Evolutionary conservation across 2,329 filamentous ascomycete genomes (phyloP).

Genomic region (Drechslerella dactyloides): DNA sequence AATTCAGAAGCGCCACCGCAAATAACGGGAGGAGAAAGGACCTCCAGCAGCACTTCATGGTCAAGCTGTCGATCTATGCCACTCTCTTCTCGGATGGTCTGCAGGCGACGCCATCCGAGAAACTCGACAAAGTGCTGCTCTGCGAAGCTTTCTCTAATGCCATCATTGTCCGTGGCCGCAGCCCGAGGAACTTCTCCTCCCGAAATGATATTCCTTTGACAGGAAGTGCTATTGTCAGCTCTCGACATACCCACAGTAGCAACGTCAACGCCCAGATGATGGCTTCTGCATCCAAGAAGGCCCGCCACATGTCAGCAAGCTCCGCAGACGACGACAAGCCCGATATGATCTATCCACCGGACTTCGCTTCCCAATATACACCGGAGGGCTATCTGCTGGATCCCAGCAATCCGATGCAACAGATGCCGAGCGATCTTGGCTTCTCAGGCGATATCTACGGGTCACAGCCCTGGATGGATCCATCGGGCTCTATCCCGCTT

Average conservation of each 20-base stretch:
- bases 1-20: slow-evolving; percentile 92
- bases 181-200: slow-evolving; percentile 91
- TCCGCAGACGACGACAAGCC: slow-evolving; percentile 33
- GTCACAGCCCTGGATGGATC: slow-evolving; percentile 31
- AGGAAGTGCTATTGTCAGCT: slow-evolving; percentile 59
- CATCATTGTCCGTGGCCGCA: slow-evolving; percentile 90
- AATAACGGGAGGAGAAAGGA: slow-evolving; percentile 96
- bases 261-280: slow-evolving; percentile 38
- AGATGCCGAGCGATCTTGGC: slow-evolving; percentile 20
- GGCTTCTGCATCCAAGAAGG: slow-evolving; percentile 40
- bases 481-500: slow-evolving; percentile 23
- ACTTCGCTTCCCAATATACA: slow-evolving; percentile 26
- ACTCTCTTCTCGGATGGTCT: slow-evolving; percentile 63
- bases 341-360: slow-evolving; percentile 33
- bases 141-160: slow-evolving; percentile 85
- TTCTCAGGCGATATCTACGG: slow-evolving; percentile 26
- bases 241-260: slow-evolving; percentile 38
- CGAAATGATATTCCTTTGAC: slow-evolving; percentile 89
- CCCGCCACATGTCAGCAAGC: slow-evolving; percentile 45
- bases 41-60: slow-evolving; percentile 92
- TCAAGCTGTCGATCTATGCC: slow-evolving; percentile 83
- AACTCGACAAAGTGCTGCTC: slow-evolving; percentile 70
- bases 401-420: slow-evolving; percentile 13
- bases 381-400: slow-evolving; percentile 30
- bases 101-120: slow-evolving; percentile 69